Conservation (phyloP, 2,329 filamentous ascomycete genomes). For the Apiospora hydei region DNA sequence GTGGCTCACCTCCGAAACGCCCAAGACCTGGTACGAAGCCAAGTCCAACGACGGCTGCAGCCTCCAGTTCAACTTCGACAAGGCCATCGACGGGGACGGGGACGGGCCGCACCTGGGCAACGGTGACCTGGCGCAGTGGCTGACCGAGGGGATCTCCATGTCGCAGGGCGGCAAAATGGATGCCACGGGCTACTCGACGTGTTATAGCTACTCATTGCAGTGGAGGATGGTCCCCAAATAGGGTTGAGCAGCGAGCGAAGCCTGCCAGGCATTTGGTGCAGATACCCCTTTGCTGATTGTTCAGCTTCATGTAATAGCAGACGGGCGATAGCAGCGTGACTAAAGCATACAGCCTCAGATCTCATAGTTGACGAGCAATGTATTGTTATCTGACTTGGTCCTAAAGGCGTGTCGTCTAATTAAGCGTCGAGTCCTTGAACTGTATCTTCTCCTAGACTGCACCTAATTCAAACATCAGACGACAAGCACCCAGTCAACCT, state of each 20-base stretch:
- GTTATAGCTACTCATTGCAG: slow-evolving; percentile 15
- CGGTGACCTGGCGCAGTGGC: slow-evolving; percentile 13
- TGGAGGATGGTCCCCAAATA: slow-evolving; percentile 21
- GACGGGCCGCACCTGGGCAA: slow-evolving; percentile 8
- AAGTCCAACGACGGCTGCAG: slow-evolving; percentile 10
- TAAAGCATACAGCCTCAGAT: background rate
- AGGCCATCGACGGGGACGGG: background rate
- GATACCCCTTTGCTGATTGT: background rate
- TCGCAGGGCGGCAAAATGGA: background rate
- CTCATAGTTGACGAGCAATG: background rate
- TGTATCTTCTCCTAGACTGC: background rate
- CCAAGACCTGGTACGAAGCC: slow-evolving; percentile 2
- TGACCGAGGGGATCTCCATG: background rate
- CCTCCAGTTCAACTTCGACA: slow-evolving; percentile 10
- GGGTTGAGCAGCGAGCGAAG: background rate
- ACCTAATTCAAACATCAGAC: background rate
- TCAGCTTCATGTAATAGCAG: background rate
- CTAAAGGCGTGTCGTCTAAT: background rate
- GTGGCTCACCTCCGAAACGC: background rate
- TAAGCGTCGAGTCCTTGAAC: background rate
- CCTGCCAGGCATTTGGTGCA: background rate
- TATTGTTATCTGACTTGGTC: too few relatives aligned
- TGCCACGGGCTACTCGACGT: slow-evolving; percentile 2
- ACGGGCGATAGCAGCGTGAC: background rate
- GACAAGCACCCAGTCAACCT: background rate